A percentile compares a stretch with the other conserved stretches of the same genome.
Conservation (phyloP, 305 asterid genomes). For the Stenogyne calaminthoides region DNA sequence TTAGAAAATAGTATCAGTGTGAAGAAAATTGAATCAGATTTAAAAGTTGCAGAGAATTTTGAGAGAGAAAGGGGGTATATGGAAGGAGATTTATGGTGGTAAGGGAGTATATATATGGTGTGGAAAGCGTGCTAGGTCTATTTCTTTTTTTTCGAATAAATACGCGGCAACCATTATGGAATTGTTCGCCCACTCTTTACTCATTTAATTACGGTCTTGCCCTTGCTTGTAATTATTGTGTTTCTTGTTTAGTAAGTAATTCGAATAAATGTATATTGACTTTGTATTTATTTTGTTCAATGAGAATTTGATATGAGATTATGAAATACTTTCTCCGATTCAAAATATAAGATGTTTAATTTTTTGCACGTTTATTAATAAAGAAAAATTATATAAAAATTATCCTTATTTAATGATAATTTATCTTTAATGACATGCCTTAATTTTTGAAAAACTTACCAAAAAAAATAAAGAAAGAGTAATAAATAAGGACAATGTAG, state of each 20-base stretch:
- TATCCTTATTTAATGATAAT: too few relatives aligned
- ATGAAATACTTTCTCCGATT: too few relatives aligned
- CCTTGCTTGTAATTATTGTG: neutral
- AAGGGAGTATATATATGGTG: too few relatives aligned
- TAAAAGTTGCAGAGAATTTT: neutral
- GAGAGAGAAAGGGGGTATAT: neutral
- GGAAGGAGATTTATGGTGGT: conserved; percentile 10
- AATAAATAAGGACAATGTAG: too few relatives aligned
- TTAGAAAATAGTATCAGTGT: neutral
- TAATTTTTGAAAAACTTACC: too few relatives aligned
- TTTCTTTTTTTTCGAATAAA: conserved; percentile 32
- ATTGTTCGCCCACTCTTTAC: conserved; percentile 13
- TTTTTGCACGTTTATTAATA: too few relatives aligned
- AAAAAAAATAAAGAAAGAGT: too few relatives aligned
- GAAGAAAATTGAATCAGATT: conserved; percentile 7
- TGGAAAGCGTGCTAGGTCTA: conserved; percentile 19
- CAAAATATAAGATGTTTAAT: too few relatives aligned
- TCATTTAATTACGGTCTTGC: conserved; percentile 15
- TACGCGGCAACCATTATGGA: conserved; percentile 39
- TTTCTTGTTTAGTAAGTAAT: neutral
- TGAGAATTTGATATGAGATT: too few relatives aligned
- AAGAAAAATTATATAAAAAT: too few relatives aligned
- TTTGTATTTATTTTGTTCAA: neutral
- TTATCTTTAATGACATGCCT: too few relatives aligned
- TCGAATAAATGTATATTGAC: neutral